Conservation (phyloP, 2,329 filamentous ascomycete species). For the Chaetomium sp. region DNA sequence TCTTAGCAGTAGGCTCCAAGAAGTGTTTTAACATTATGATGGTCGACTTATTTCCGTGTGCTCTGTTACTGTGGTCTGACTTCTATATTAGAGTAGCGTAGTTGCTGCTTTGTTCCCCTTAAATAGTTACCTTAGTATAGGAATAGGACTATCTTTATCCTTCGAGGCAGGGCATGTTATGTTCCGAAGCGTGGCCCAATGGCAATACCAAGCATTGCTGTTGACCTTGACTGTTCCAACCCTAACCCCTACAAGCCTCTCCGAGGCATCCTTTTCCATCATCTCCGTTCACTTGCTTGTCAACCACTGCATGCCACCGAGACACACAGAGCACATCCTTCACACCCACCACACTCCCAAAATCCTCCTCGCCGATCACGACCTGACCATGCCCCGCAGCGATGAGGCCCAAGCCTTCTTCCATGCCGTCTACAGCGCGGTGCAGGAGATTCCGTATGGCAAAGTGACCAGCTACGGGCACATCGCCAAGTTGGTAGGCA, state of each 20-base stretch:
- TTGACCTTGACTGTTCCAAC: not conserved
- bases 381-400: slow-evolving; percentile 61
- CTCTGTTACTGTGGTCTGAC: not conserved
- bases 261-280: no score
- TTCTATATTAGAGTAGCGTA: no score
- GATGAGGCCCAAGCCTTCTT: slow-evolving; percentile 78
- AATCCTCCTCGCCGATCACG: not conserved
- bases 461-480: slow-evolving; percentile 87
- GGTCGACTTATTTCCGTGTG: not conserved
- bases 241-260: not conserved
- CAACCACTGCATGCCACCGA: not conserved
- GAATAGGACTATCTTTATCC: no score
- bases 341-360: not conserved
- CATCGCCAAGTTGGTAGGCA: slow-evolving; percentile 72
- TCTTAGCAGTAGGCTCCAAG: not conserved
- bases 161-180: no score
- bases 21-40: not conserved
- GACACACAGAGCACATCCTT: not conserved
- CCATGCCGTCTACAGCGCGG: slow-evolving; percentile 74
- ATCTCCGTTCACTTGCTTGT: not conserved
- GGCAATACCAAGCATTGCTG: no score
- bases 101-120: no score
- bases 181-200: no score
- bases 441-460: slow-evolving; percentile 82
- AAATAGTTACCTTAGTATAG: no score